Conservation (phyloP, 345 rosid genomes). For the Clausena lansium region DNA sequence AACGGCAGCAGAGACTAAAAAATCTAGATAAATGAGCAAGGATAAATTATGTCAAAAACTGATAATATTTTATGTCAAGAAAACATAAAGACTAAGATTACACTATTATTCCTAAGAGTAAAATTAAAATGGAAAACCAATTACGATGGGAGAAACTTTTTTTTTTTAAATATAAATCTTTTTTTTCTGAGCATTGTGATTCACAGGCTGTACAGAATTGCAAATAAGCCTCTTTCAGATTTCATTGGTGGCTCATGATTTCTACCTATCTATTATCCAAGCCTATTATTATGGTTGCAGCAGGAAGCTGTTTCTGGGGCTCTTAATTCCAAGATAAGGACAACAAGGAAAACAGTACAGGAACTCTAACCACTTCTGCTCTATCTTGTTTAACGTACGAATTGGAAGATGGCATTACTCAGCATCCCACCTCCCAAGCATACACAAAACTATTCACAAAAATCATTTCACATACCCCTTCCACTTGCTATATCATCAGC, state of each 20-base stretch:
- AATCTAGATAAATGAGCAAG: slow-evolving; percentile 44
- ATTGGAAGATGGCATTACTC: neutral
- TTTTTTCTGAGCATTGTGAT: neutral
- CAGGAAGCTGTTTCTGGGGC: neutral
- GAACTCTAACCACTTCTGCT: neutral
- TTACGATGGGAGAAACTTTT: neutral
- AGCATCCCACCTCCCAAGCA: neutral
- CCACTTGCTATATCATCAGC: neutral
- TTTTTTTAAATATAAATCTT: too few species aligned
- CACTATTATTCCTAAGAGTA: neutral
- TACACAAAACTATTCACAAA: neutral
- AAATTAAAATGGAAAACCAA: neutral
- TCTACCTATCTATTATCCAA: neutral
- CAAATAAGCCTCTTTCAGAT: neutral
- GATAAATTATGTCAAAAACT: slow-evolving; percentile 5
- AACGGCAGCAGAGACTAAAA: slow-evolving; percentile 86
- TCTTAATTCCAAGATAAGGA: neutral
- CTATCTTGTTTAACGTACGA: neutral
- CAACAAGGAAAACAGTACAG: neutral
- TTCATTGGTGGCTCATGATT: neutral
- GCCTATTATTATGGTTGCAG: neutral
- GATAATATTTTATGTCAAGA: neutral
- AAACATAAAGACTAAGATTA: neutral
- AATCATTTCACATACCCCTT: neutral
- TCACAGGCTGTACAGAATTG: neutral